A percentile compares a stretch with the other conserved stretches of the same genome.
phyloP scores from a whole-genome alignment of 2,329 filamentous ascomycete species.

The Hortaea sp. region DNA sequence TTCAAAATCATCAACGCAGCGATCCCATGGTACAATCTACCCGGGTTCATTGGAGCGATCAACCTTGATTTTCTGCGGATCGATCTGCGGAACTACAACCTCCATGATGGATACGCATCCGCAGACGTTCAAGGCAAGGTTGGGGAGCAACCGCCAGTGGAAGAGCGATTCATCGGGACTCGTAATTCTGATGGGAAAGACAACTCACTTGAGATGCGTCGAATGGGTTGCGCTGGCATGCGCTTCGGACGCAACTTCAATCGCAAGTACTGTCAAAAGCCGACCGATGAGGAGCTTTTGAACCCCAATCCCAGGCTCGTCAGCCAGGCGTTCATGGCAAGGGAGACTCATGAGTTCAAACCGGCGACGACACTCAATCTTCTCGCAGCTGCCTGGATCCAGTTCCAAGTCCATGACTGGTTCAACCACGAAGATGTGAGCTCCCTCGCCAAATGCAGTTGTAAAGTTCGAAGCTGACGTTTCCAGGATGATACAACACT shows the following conservation, averaged over 20 bases:
- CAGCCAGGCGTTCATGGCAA: slow-evolving; percentile 33
- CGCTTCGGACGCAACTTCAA: slow-evolving; percentile 38
- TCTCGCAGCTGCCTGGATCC: slow-evolving; percentile 41
- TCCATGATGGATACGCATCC: slow-evolving; percentile 35
- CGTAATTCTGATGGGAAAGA: slow-evolving; percentile 37
- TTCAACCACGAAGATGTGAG: slow-evolving; percentile 13
- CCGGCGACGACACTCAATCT: slow-evolving; percentile 38
- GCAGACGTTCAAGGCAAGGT: slow-evolving; percentile 28
- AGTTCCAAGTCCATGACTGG: slow-evolving; percentile 40
- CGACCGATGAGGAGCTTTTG: slow-evolving; percentile 33
- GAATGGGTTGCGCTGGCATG: slow-evolving; percentile 38
- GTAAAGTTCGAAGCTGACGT: too few species aligned
- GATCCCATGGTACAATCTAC: slow-evolving; percentile 36
- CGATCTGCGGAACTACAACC: slow-evolving; percentile 35
- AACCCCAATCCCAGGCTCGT: slow-evolving; percentile 36
- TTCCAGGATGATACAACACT: too few species aligned
- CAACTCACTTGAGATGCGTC: slow-evolving; percentile 32
- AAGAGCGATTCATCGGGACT: slow-evolving; percentile 25
- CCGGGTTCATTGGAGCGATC: slow-evolving; percentile 30
- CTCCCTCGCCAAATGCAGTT: background rate
- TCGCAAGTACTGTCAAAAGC: slow-evolving; percentile 27
- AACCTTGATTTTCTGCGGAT: slow-evolving; percentile 33
- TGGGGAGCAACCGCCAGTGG: slow-evolving; percentile 18
- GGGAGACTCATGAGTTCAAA: slow-evolving; percentile 30
- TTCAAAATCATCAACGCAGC: slow-evolving; percentile 32